Evolutionary conservation across 129 eudicot species (phyloP), one percentile per base, ranked within the genome.

Genomic region (Lactuca sativa): DNA sequence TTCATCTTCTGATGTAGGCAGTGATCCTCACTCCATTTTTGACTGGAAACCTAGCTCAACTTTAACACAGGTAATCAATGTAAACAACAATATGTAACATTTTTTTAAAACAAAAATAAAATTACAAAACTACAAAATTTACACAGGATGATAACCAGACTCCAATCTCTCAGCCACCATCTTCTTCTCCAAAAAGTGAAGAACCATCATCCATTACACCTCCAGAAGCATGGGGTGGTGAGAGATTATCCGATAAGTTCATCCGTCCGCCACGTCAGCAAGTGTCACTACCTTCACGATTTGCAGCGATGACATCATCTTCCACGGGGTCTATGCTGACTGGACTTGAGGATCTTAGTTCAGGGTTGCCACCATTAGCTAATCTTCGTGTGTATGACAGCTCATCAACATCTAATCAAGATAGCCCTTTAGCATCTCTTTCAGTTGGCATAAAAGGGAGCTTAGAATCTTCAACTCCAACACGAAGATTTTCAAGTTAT

Each of bases 221-320:
- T 59, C 99, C 95, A 25, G 98, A 93, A 82, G 92, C 95, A 77
- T 93, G 96, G 98, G 96, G 96, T 6, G 96, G 92, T 17, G 96
- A 85, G 81, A 80, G 92, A 80, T 72, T 84, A 47, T 72, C 95
- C 0, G 92, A 89, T 61, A 89, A 86, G 65, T 70, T 84, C 12
- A 9, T 56, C 52, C 86, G 83, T 30, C 66, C 71, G 41, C 99
- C 71, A 47, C 99, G 93, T 56, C 90, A 84, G 75, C 73, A 88
- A 14, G 71, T 71, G 60, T 66, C 80, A 31, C 65, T 86, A 68
- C 92, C 98, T 11, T 82, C 96, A 17, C 91, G 95, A 15, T 83
- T 85, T 63, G 81, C 92, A 56, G 73, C 76, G 43, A 66, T 81
- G 61, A 38, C 92, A 51, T 79, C 96, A 34, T 72, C 78, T 4